Conservation (phyloP, 2,329 filamentous ascomycete genomes). For the Colletotrichum melonis region DNA sequence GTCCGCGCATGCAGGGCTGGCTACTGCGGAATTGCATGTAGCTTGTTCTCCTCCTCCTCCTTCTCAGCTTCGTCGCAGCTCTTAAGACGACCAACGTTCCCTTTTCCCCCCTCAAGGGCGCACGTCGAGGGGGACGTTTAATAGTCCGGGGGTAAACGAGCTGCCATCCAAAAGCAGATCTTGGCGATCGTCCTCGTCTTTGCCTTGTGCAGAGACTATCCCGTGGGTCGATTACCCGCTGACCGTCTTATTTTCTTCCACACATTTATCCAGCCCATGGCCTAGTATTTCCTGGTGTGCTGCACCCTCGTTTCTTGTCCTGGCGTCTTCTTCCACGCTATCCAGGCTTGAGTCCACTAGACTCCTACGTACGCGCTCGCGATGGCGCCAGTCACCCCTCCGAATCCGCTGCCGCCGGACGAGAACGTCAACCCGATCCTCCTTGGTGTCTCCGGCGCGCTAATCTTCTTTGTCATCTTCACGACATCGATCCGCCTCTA, state of each 20-base stretch:
- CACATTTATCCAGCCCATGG: conserved; percentile 22
- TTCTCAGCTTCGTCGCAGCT: conserved; percentile 14
- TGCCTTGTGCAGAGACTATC: conserved; percentile 1
- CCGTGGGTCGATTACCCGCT: conserved; percentile 17
- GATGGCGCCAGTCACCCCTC: conserved; percentile 32
- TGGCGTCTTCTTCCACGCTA: neutral
- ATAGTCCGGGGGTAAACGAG: neutral
- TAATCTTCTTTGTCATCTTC: conserved; percentile 45
- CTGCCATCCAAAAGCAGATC: conserved; percentile 25
- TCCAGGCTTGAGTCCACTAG: conserved; percentile 1
- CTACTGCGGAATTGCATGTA: neutral
- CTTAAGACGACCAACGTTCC: conserved; percentile 5
- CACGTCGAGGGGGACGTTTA: neutral
- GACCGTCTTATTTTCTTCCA: neutral
- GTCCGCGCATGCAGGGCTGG: neutral
- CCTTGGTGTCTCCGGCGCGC: conserved; percentile 45
- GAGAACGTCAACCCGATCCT: conserved; percentile 47
- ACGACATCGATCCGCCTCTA: conserved; percentile 47
- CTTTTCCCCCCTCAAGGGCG: neutral
- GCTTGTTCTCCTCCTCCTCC: neutral
- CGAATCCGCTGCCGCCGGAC: conserved; percentile 52
- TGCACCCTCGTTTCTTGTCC: conserved; percentile 6
- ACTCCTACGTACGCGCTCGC: neutral
- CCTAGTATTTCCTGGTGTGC: neutral
- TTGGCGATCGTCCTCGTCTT: conserved; percentile 25